Base-by-base conservation (phyloP, 192 early-diverging fungal species). In the Physocladia obscura region DNA sequence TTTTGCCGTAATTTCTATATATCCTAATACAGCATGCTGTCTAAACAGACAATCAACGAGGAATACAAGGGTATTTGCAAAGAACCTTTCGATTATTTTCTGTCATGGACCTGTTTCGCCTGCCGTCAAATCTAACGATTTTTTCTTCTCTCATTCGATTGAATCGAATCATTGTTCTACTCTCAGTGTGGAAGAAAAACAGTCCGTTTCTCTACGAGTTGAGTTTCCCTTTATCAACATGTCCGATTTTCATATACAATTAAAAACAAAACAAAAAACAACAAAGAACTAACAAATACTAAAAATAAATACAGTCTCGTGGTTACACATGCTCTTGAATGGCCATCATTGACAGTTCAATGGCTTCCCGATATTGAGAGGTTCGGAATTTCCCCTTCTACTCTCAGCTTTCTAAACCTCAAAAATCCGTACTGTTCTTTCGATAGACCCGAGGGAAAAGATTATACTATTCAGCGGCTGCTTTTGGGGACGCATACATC, bases 291-390 rank as follows among this genome's bases (percentile, higher is more conserved):
- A 17, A 5, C 50, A 29, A 11, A 49, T 22, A 3, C 21, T 24
- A 4, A 51, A 11, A 30, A 4, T 35, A 3, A 8, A 48, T 37
- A 60, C 64, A 84, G 83, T 80, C 86, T 94, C 36, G 90, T 99
- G 13, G 88, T 99, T 24, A 96, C 97, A 15, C 97, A 99, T 71
- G 95, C 97, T n/a, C 81, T 99, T 17, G 94, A 97, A 76, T 99
- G 97, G 97, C 97, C 97, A 11, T 93, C 93, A 40, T 82, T 99
- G 63, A 99, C 97, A 30, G 88, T 88, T 62, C 97, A 99, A 80
- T 99, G 97, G 97, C 87, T 97, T 57, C 95, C 95, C 2, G 94
- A 95, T 68, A 87, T 95, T 27, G 92, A 96, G 76, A 82, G 81
- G 92, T 91, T 79, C n/a, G n/a, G 1, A 26, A 34, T 48, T 44